Base-by-base conservation (phyloP, 495 filamentous ascomycete genomes). In the Penicillium verhagenii region DNA sequence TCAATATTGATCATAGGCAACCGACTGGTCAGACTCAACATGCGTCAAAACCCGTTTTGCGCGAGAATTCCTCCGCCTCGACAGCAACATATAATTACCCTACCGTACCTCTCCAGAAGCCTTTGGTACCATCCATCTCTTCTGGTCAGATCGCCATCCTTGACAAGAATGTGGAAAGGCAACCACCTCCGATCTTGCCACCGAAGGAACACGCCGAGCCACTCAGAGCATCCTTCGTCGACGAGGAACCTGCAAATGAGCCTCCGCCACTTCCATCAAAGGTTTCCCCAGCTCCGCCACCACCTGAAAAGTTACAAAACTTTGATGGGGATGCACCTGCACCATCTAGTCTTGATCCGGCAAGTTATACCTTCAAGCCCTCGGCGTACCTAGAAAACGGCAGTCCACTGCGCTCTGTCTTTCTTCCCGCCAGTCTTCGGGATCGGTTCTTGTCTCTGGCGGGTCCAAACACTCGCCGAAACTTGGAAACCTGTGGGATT, bases 401-500 rank as follows among this genome's bases (percentile, higher is more conserved):
- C 13, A 83, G 82, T 2, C 88, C 91, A 18, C 77, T 98, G 14
- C 87, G 94, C 28, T 88, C 92, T 0, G 77, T 98, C 46, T 96
- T 97, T 66, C 80, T 98, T 8, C 91, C 94, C 1, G 76, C 84
- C 2, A 70, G 81, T 6, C 81, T 98, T 2, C 91, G 94, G 9
- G 59, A 69, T 2, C 68, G 70, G 13, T 98, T 98, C 68, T 76
- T 97, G 10, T 62, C 75, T 2, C 64, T 89, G 16, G 94, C 92
- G 4, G 69, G 78, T 0, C 67, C 82, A 14, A 97, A 97, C 66
- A 97, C 95, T 0, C 72, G 71, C 21, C 77, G 72, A 6, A 96
- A 94, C 47, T 79, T 97, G 14, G 94, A 98, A 72, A 97, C 92
- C 51, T 97, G 93, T 69, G 94, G 92, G 20, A 88, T 98, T 48